These are phyloP conservation scores for Durusdinium trenchii DNA, from an alignment of 73 alveolate species.

Conservation along the genomic window DNA sequence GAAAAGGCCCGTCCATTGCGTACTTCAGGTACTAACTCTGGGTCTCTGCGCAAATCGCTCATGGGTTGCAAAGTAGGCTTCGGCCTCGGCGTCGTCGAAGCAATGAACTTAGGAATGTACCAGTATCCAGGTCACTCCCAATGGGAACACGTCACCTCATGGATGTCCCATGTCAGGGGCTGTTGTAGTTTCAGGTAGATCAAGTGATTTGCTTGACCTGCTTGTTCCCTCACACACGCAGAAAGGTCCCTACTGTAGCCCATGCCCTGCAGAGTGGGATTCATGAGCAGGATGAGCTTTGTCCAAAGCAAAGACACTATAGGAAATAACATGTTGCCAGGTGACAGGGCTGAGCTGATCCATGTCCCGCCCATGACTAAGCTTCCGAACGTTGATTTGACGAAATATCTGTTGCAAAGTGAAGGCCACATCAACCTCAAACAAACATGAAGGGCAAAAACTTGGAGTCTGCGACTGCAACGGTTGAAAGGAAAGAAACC, in stretches of 20 bases:
- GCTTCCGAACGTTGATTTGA: neutral
- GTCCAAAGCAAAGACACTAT: too few relatives aligned
- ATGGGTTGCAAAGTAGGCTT: conserved; percentile 14
- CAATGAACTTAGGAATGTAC: too few relatives aligned
- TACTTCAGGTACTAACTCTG: neutral
- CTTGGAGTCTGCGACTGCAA: neutral
- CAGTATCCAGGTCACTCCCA: too few relatives aligned
- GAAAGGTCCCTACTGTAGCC: too few relatives aligned
- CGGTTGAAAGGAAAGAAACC: neutral
- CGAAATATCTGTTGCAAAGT: conserved; percentile 13
- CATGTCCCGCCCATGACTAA: neutral
- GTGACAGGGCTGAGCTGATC: neutral
- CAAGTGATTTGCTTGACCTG: neutral
- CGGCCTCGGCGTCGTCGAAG: conserved; percentile 44
- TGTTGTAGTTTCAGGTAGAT: too few relatives aligned
- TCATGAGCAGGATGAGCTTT: too few relatives aligned
- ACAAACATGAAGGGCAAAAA: neutral
- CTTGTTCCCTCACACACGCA: neutral
- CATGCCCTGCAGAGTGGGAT: too few relatives aligned
- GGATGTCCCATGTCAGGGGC: too few relatives aligned
- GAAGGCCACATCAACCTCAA: conserved; percentile 62
- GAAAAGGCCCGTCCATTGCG: neutral
- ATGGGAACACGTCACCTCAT: too few relatives aligned
- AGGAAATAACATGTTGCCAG: neutral
- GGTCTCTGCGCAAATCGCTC: conserved; percentile 10